A percentile compares a stretch with the other conserved stretches of the same genome.
Conservation (phyloP, 805 yeast species). For the Metschnikowia rubicola region DNA sequence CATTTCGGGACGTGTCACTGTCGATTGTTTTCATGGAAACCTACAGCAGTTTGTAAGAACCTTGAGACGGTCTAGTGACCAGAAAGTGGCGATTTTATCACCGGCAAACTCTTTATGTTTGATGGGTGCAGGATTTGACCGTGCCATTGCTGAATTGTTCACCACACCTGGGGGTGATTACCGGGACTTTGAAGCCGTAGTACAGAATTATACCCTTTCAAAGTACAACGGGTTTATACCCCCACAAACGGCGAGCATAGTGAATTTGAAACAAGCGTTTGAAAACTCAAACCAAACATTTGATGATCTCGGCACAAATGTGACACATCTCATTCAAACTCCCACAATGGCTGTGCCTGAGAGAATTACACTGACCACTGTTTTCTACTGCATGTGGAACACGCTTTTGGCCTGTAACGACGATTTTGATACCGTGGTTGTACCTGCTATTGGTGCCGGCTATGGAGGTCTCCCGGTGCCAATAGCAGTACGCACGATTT, state of each 20-base stretch:
- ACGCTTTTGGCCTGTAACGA: constrained; percentile 9
- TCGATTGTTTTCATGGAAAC: constrained; percentile 3
- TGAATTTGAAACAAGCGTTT: constrained; percentile 13
- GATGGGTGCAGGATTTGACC: constrained; percentile 31
- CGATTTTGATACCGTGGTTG: constrained; percentile 13
- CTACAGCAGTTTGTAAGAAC: background rate
- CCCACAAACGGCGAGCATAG: constrained; percentile 12
- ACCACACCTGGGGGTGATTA: constrained; percentile 8
- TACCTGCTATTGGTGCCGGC: constrained; percentile 31
- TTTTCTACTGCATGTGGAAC: constrained; percentile 25
- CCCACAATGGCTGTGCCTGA: constrained; percentile 30
- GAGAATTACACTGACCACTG: constrained; percentile 4
- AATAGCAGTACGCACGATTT: constrained; percentile 19
- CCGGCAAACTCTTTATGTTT: constrained; percentile 26
- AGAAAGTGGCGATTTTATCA: constrained; percentile 17
- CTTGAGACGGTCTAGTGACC: no score
- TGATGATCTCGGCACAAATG: background rate
- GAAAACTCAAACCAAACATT: background rate
- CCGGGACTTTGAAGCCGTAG: constrained; percentile 11
- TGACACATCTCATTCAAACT: constrained; percentile 7
- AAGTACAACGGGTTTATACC: constrained; percentile 20
- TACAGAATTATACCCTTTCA: constrained; percentile 18
- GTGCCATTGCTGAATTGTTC: constrained; percentile 16
- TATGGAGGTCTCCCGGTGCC: constrained; percentile 20
- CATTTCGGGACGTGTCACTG: background rate